Evolutionary conservation across 345 rosid species (phyloP).

Genomic region (Lepidium aucheri): DNA sequence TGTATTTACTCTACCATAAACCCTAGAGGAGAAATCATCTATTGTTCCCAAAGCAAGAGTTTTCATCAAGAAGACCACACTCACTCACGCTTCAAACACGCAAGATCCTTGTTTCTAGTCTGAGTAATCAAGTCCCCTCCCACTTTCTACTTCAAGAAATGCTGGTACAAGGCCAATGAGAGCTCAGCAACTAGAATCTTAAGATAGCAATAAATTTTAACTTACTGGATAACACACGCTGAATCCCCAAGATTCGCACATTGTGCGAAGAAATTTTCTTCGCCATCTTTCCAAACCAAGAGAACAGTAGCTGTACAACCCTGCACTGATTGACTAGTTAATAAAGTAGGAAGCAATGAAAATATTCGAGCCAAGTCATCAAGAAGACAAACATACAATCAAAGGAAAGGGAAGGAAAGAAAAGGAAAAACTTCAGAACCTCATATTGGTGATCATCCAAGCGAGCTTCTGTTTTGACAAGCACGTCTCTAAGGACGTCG

Average conservation of each 20-base stretch:
- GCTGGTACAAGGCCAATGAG: conserved; percentile 18
- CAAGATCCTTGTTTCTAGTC: conserved; percentile 24
- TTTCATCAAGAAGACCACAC: conserved; percentile 10
- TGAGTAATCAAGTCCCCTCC: conserved; percentile 18
- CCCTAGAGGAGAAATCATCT: background rate
- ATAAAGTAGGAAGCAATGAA: background rate
- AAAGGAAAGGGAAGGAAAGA: background rate
- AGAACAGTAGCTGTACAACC: conserved; percentile 96
- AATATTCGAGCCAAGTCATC: conserved; percentile 7
- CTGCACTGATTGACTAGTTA: conserved; percentile 34
- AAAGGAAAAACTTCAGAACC: conserved; percentile 37
- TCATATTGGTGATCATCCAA: conserved; percentile 68
- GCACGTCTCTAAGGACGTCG: conserved; percentile 66
- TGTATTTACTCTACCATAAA: conserved; percentile 4
- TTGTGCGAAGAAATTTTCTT: conserved; percentile 53
- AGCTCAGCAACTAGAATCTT: conserved; percentile 10
- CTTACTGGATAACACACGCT: conserved; percentile 78
- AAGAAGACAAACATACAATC: conserved; percentile 6
- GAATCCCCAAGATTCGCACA: conserved; percentile 98
- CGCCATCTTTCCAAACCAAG: conserved; percentile 64
- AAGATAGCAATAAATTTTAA: conserved; percentile 13
- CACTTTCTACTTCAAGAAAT: conserved; percentile 23
- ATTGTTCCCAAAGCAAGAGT: conserved; percentile 11
- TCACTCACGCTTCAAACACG: conserved; percentile 23
- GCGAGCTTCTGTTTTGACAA: conserved; percentile 75